A percentile compares a stretch with the other conserved stretches of the same genome.
Conservation (phyloP, 495 filamentous ascomycete species). For the Penicillium goetzii region DNA sequence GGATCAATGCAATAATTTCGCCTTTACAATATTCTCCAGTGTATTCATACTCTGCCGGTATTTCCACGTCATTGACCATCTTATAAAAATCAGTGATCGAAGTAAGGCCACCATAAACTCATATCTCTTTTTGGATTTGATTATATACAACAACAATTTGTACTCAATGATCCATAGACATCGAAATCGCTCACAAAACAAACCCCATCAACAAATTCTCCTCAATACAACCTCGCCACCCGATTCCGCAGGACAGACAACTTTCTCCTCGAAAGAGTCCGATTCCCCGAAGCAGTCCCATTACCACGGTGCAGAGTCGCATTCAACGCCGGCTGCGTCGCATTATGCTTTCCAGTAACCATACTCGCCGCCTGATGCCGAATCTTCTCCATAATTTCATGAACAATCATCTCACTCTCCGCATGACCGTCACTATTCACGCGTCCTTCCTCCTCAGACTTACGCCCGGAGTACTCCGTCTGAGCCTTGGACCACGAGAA, state of each 20-base stretch:
- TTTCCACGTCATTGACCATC: neutral
- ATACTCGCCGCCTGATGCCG: slow-evolving; percentile 21
- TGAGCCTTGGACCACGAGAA: slow-evolving; percentile 29
- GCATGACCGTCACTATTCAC: slow-evolving; percentile 32
- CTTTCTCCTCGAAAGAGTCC: slow-evolving; percentile 26
- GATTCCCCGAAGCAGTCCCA: slow-evolving; percentile 26
- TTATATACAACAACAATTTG: neutral
- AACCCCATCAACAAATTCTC: neutral
- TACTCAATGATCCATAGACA: neutral
- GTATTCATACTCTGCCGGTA: neutral
- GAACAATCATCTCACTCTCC: slow-evolving; percentile 27
- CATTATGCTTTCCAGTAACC: slow-evolving; percentile 27
- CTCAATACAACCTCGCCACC: slow-evolving; percentile 18
- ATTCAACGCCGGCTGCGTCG: slow-evolving; percentile 17
- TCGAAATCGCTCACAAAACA: slow-evolving; percentile 1
- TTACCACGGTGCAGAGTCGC: slow-evolving; percentile 18
- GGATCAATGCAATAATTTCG: neutral
- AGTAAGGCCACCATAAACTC: neutral
- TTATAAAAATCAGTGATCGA: neutral
- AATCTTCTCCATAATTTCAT: slow-evolving; percentile 28
- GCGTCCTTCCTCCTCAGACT: slow-evolving; percentile 27
- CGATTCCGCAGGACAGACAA: slow-evolving; percentile 32
- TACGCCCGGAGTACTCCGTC: slow-evolving; percentile 18
- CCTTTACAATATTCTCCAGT: neutral
- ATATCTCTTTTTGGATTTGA: neutral